These are phyloP conservation scores for Logfia minima DNA, from an alignment of 129 eudicot genomes.

Conservation along the genomic window DNA sequence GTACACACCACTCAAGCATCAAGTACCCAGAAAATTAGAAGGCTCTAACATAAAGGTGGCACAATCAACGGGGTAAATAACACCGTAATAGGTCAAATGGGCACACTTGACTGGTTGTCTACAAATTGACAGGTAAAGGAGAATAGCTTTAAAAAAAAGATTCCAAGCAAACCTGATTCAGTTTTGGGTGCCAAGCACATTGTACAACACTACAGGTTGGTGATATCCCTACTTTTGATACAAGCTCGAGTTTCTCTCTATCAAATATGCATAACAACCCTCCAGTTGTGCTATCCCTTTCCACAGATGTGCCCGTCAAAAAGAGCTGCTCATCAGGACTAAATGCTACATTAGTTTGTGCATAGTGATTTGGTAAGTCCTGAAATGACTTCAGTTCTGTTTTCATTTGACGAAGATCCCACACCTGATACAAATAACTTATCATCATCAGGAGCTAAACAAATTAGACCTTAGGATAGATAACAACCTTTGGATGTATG, in stretches of 20 bases:
- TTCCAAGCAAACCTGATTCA: constrained; percentile 67
- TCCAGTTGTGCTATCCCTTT: constrained; percentile 81
- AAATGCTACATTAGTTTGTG: constrained; percentile 78
- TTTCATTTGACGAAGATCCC: constrained; percentile 96
- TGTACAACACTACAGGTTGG: constrained; percentile 87
- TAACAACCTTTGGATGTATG: neutral
- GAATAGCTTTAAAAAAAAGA: constrained; percentile 10
- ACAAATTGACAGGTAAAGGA: neutral
- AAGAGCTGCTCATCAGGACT: constrained; percentile 88
- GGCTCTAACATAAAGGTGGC: neutral
- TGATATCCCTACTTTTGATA: constrained; percentile 90
- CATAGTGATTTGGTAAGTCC: constrained; percentile 91
- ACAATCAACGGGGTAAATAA: too few species aligned
- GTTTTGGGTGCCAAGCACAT: constrained; percentile 97
- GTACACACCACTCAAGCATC: neutral
- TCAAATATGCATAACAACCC: constrained; percentile 90
- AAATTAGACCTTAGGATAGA: neutral
- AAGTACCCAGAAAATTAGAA: neutral
- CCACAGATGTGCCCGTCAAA: constrained; percentile 94
- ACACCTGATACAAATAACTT: constrained; percentile 49
- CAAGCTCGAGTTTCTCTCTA: constrained; percentile 75
- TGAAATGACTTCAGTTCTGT: constrained; percentile 56
- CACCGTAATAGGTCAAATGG: too few species aligned
- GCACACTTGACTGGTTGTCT: too few species aligned
- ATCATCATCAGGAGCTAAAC: constrained; percentile 8